Percentiles rank a stretch among this genome's conserved stretches.
Evolutionary conservation across 305 asterid species (phyloP).

Genomic region (Fraxinus baroniana): DNA sequence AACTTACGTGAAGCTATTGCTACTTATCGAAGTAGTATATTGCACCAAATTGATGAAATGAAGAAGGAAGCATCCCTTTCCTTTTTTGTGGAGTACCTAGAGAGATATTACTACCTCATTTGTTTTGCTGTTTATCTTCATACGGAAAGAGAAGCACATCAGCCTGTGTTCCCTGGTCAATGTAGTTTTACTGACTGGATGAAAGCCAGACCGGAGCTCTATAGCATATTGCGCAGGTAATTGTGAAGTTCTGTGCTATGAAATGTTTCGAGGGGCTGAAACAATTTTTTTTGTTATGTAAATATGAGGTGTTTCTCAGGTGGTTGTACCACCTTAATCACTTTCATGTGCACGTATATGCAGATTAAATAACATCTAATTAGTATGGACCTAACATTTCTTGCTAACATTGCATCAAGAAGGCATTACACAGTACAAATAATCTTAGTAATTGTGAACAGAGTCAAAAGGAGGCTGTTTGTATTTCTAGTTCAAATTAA

Average conservation of each 20-base stretch:
- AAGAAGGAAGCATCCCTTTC: constrained; percentile 96
- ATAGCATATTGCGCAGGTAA: constrained; percentile 93
- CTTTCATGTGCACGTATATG: constrained; percentile 21
- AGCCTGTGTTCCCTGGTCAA: constrained; percentile 53
- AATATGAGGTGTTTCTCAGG: constrained; percentile 24
- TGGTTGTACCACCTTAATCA: constrained; percentile 18
- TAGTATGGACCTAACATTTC: constrained; percentile 1
- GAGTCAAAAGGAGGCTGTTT: background rate
- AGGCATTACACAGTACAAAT: background rate
- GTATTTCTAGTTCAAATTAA: background rate
- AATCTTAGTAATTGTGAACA: background rate
- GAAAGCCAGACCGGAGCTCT: constrained; percentile 97
- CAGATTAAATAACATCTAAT: constrained; percentile 1
- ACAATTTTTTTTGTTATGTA: constrained; percentile 21
- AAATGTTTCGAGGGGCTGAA: constrained; percentile 18
- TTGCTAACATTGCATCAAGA: constrained; percentile 13
- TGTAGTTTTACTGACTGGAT: constrained; percentile 95
- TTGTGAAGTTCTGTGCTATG: constrained; percentile 19
- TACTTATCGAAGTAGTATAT: constrained; percentile 81
- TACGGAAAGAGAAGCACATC: constrained; percentile 71
- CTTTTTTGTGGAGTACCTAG: constrained; percentile 95
- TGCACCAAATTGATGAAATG: constrained; percentile 97
- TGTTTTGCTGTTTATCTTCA: constrained; percentile 96
- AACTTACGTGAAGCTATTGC: constrained; percentile 98
- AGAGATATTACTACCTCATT: constrained; percentile 97